Evolutionary conservation across 2,329 filamentous ascomycete genomes (phyloP).

Genomic region (Trichoderma aggressivum): DNA sequence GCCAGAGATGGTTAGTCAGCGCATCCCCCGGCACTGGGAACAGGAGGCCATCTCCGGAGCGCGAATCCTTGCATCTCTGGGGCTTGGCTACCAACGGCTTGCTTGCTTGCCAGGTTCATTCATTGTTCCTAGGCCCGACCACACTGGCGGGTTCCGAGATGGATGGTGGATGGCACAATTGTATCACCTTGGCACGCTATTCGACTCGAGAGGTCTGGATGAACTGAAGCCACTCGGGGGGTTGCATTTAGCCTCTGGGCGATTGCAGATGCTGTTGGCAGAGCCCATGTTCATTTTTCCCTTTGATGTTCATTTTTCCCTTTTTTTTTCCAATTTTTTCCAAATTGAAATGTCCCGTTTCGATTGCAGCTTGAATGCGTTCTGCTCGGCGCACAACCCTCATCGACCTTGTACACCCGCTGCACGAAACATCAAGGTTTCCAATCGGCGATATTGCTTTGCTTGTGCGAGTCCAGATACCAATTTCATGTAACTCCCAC

Average conservation of each 20-base stretch:
- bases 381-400: background rate
- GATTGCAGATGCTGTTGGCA: background rate
- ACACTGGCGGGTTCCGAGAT: background rate
- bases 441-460: background rate
- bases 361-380: background rate
- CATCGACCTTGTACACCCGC: background rate
- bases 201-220: background rate
- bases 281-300: background rate
- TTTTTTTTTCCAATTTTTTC: background rate
- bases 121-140: background rate
- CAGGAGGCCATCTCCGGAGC: background rate
- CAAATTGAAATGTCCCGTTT: background rate
- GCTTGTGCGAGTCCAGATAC: background rate
- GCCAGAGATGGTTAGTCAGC: background rate
- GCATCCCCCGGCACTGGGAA: background rate
- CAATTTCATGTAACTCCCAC: background rate
- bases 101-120: background rate
- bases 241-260: background rate
- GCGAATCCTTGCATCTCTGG: background rate
- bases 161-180: background rate
- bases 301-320: background rate
- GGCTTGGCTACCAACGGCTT: background rate
- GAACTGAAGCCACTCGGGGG: background rate
- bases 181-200: background rate
- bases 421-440: background rate